Evolutionary conservation across 805 yeast genomes (phyloP), one percentile per base, ranked within the genome.

Genomic region (Wickerhamiella kurtzmanii): DNA sequence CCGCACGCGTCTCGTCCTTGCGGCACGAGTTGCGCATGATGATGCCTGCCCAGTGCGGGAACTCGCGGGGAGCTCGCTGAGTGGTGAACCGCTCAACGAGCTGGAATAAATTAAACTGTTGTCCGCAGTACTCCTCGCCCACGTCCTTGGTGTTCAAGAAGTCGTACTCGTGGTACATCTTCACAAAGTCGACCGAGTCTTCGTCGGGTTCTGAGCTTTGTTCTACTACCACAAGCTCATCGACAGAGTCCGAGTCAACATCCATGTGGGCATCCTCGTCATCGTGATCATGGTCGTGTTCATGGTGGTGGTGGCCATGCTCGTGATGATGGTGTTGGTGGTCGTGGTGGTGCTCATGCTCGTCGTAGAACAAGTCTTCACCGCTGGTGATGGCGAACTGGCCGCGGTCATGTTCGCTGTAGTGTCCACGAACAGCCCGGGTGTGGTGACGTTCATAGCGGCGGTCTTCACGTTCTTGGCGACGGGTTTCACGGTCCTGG

Each of bases 1-100:
- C 96, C 16, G 89, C 89, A 48, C 81, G 74, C 39, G 73, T 63
- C 59, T 88, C 96, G 61, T 89, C 92, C 58, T 88, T 79, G 48
- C 96, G 75, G 61, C 96, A 89, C 1, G 95, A 87, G 63, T 92
- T 92, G 47, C 97, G 72, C 88, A 92, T 92, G 37, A 88, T 86
- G n/a, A 89, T 95, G 2, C 95, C 92, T 2, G 96, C 85, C 98
- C 98, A 89, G 64, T 88, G 87, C 55, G 82, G 80, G 70, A 87
- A 77, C 55, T 88, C 96, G 39, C 80, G 75, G 2, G 85, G 77
- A 54, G 81, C 76, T 45, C 74, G 70, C 47, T 72, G 72, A 17
- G 76, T 74, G 0, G 97, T 89, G 61, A 85, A 89, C 62, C 83
- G 79, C 63, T 89, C 98, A 36, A 89, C 96, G 54, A 89, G 65